Base-by-base conservation (phyloP, 2,329 filamentous ascomycete species). In the Cercospora sesami region DNA sequence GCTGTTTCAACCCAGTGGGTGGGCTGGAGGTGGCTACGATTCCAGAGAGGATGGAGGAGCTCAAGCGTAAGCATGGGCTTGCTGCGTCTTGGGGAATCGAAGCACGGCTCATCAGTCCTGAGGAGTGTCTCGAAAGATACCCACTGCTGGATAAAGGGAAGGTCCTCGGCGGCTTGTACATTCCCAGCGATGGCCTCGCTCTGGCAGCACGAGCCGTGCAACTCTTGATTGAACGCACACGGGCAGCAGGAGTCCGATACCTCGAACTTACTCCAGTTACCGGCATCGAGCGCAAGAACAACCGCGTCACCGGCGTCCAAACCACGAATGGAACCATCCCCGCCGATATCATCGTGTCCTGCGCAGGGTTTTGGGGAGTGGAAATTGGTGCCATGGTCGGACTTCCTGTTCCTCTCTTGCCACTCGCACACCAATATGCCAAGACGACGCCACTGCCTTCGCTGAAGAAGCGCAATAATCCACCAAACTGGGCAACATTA, bases 311-410 rank as follows among this genome's bases (percentile, higher is more conserved):
- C 0, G 87, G 87, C 1, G 87, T 89, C 0, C 78, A 70, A 1
- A 88, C 86, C 0, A 78, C 80, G 1, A 77, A 77, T 4, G 83
- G 83, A 23, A 82, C 74, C 0, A 80, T 89, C 21, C 79, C 84
- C 0, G 87, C 87, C 0, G 87, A 90, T 64, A 85, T 89, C 26
- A 81, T 89, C 61, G 77, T 90, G 42, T 89, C 86, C 1, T 90
- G 87, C 69, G 87, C 86, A 6, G 87, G 87, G 0, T 88, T 90
- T 76, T 90, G 87, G 87, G 87, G 87, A 10, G 87, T 89, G 7
- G 87, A 90, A 74, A 80, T 90, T 6, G 87, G 87, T 23, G 85
- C 83, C 5, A 87, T 90, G 87, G 82, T 86, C 51, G 87, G 83
- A 4, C 72, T 89, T 12, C 78, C 83, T 1, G 82, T 90, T 23